phyloP scores from a whole-genome alignment of 306 rosid genomes.

The Rosa chinensis region DNA sequence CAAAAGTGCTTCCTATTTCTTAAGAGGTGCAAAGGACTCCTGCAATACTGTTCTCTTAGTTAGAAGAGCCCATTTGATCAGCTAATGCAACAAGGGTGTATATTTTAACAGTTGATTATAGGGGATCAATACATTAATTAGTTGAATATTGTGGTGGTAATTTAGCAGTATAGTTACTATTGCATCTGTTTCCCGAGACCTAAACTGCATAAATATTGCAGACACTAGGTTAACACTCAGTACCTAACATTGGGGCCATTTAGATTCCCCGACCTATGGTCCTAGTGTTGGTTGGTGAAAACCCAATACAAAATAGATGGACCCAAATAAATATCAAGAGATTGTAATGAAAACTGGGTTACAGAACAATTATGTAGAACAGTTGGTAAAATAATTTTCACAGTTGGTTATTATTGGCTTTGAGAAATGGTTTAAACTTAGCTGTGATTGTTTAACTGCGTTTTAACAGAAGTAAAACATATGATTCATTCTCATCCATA shows the following conservation, averaged over 20 bases:
- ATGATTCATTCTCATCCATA: not conserved
- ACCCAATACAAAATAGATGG: not conserved
- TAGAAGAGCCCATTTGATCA: not conserved
- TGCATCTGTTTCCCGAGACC: not conserved
- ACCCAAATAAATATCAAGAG: not conserved
- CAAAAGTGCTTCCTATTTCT: not conserved
- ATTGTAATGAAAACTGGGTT: not conserved
- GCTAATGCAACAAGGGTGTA: not conserved
- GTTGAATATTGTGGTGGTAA: not conserved
- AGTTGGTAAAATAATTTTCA: not conserved
- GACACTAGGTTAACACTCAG: not conserved
- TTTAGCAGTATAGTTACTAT: not conserved
- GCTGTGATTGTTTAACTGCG: not conserved
- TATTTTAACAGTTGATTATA: not conserved
- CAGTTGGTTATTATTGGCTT: not conserved
- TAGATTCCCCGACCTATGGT: slow-evolving; percentile 6
- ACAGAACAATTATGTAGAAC: not conserved
- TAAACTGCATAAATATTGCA: not conserved
- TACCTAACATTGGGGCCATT: not conserved
- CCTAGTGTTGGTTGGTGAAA: slow-evolving; percentile 1
- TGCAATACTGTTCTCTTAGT: not conserved
- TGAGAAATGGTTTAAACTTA: not conserved
- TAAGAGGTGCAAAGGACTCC: not conserved
- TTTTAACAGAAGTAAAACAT: not conserved
- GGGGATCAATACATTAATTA: not conserved